Conservation (phyloP, 805 yeast species). For the Kodamaea restingae region DNA sequence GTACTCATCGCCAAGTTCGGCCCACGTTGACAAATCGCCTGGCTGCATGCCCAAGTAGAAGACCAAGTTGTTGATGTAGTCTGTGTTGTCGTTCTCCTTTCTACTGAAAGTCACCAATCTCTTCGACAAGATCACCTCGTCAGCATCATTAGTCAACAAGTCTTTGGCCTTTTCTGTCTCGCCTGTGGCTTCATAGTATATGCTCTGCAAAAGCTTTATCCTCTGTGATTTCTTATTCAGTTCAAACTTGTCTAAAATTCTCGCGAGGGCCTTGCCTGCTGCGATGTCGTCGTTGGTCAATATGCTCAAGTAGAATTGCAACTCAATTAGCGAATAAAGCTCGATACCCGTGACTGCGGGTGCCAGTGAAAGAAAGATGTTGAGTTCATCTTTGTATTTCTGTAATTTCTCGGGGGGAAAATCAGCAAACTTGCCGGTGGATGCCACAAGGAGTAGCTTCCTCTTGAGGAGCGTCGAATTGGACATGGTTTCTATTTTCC, state of each 20-base stretch:
- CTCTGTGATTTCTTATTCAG: conserved; percentile 45
- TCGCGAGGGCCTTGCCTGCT: conserved; percentile 63
- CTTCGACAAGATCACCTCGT: conserved; percentile 35
- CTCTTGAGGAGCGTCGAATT: conserved; percentile 25
- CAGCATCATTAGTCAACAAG: conserved; percentile 25
- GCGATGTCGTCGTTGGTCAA: conserved; percentile 60
- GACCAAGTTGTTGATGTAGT: conserved; percentile 54
- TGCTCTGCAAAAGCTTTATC: conserved; percentile 49
- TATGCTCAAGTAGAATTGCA: conserved; percentile 65
- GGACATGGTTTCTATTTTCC: not conserved
- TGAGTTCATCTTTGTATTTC: conserved; percentile 39
- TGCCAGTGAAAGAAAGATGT: conserved; percentile 25
- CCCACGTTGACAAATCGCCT: conserved; percentile 73
- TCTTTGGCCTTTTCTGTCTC: conserved; percentile 27
- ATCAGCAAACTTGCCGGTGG: conserved; percentile 47
- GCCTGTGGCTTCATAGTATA: conserved; percentile 54
- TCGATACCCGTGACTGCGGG: conserved; percentile 43
- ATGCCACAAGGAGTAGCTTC: conserved; percentile 47
- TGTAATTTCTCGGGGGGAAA: conserved; percentile 44
- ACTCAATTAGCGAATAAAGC: conserved; percentile 56
- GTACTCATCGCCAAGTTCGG: conserved; percentile 70
- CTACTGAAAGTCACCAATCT: conserved; percentile 35
- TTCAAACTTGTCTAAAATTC: conserved; percentile 64
- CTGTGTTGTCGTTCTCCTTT: conserved; percentile 21
- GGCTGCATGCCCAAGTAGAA: conserved; percentile 63